These are phyloP conservation scores for Ambrosiella xylebori DNA, from an alignment of 2,329 filamentous ascomycete genomes.

Conservation along the genomic window DNA sequence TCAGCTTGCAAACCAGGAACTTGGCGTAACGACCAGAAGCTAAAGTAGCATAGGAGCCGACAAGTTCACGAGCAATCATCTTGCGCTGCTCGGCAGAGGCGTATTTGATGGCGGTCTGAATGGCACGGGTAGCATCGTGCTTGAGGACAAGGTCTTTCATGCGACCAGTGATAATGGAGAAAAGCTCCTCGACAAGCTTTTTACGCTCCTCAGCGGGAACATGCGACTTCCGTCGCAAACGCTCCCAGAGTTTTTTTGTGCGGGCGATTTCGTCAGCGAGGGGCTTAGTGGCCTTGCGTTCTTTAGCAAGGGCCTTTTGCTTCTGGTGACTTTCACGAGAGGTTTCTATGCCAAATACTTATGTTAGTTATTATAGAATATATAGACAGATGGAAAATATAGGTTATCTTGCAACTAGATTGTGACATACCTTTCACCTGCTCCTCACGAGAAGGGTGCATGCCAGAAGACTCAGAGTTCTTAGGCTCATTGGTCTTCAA, in stretches of 20 bases:
- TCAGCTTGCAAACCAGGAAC: conserved; percentile 87
- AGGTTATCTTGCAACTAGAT: background rate
- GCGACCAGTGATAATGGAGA: conserved; percentile 74
- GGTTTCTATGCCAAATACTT: conserved; percentile 29
- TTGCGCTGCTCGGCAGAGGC: conserved; percentile 68
- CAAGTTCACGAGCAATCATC: conserved; percentile 71
- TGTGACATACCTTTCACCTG: conserved; percentile 10
- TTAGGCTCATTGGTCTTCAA: conserved; percentile 24
- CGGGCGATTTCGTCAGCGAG: conserved; percentile 76
- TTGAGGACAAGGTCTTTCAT: conserved; percentile 96
- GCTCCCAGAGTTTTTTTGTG: conserved; percentile 95
- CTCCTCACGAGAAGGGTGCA: conserved; percentile 7
- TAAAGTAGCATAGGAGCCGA: conserved; percentile 66
- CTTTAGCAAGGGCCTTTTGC: conserved; percentile 72
- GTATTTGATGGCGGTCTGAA: conserved; percentile 96
- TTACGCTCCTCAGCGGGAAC: conserved; percentile 80
- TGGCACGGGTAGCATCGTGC: conserved; percentile 90
- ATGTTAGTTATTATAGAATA: conserved; percentile 1
- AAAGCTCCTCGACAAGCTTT: conserved; percentile 74
- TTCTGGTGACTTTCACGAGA: conserved; percentile 82
- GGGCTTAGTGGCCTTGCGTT: conserved; percentile 84
- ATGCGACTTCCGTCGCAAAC: conserved; percentile 79
- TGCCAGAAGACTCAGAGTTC: conserved; percentile 17
- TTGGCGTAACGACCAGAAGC: conserved; percentile 96
- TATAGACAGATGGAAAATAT: background rate